phyloP scores from a whole-genome alignment of 192 early-diverging fungal genomes.

The Obelidium mucronatum region DNA sequence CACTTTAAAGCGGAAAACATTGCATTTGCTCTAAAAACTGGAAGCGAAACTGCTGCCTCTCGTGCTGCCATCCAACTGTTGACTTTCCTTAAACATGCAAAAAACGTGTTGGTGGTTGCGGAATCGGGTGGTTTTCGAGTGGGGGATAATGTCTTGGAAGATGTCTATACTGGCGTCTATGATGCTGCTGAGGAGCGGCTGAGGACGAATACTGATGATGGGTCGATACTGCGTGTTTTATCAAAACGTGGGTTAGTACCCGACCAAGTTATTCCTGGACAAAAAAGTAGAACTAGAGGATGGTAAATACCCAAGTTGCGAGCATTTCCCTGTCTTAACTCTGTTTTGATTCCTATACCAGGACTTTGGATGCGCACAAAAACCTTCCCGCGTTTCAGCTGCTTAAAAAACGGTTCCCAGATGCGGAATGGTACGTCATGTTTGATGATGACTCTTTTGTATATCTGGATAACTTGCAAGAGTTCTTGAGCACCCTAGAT shows the following conservation, averaged over 20 bases:
- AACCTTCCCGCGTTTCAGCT: conserved; percentile 47
- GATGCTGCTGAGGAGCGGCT: conserved; percentile 18
- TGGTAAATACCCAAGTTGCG: conserved; percentile 9
- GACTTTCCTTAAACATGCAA: conserved; percentile 50
- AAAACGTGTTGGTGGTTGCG: conserved; percentile 58
- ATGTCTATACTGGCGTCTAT: conserved; percentile 54
- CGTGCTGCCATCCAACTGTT: conserved; percentile 56
- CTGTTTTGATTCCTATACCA: conserved; percentile 5
- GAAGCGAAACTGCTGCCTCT: conserved; percentile 52
- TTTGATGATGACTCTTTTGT: conserved; percentile 51
- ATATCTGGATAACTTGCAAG: conserved; percentile 12
- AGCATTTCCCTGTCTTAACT: background rate
- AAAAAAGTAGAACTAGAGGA: conserved; percentile 23
- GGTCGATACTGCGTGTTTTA: background rate
- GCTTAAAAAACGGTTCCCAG: conserved; percentile 35
- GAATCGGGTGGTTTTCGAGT: conserved; percentile 49
- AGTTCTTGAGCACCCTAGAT: conserved; percentile 29
- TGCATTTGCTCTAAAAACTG: conserved; percentile 63
- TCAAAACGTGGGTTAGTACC: background rate
- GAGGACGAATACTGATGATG: background rate
- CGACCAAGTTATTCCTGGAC: conserved; percentile 10
- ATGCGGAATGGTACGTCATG: conserved; percentile 56
- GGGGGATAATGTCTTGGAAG: conserved; percentile 50
- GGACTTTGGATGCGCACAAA: conserved; percentile 54
- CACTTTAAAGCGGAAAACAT: no score